phyloP scores from a whole-genome alignment of 805 yeast genomes.

The Maudiozyma saulgeensis region DNA sequence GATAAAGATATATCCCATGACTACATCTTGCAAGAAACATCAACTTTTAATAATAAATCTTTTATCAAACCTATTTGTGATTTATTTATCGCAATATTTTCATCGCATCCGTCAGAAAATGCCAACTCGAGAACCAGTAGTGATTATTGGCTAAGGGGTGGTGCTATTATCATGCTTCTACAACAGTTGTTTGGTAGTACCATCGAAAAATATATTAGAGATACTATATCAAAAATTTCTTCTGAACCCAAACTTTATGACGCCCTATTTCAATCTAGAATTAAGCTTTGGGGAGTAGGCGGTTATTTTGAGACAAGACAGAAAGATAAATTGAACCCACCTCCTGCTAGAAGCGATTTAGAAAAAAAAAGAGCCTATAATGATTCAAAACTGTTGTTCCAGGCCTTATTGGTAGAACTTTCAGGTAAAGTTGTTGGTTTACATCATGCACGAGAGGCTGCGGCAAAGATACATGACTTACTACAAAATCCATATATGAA shows the following conservation, averaged over 20 bases:
- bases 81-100: constrained; percentile 58
- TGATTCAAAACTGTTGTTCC: constrained; percentile 51
- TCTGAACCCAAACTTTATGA: constrained; percentile 37
- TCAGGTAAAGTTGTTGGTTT: constrained; percentile 69
- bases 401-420: constrained; percentile 49
- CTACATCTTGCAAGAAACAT: not conserved
- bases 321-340: constrained; percentile 5
- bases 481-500: constrained; percentile 67
- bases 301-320: constrained; percentile 38
- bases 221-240: constrained; percentile 20
- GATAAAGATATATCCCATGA: too few species aligned
- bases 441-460: constrained; percentile 53
- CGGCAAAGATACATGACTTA: constrained; percentile 49
- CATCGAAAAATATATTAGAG: constrained; percentile 59
- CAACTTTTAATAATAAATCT: constrained; percentile 25
- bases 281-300: constrained; percentile 44
- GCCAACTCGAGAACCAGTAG: not conserved
- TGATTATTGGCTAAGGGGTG: constrained; percentile 62
- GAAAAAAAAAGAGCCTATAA: constrained; percentile 46
- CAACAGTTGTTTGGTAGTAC: constrained; percentile 86
- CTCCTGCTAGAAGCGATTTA: constrained; percentile 33
- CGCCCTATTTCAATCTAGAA: constrained; percentile 25
- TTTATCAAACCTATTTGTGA: constrained; percentile 81
- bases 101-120: constrained; percentile 27
- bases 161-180: constrained; percentile 68